Evolutionary conservation across 768 basidiomycete genomes (phyloP), one percentile per base, ranked within the genome.

Genomic region (Phanerochaete sordida): DNA sequence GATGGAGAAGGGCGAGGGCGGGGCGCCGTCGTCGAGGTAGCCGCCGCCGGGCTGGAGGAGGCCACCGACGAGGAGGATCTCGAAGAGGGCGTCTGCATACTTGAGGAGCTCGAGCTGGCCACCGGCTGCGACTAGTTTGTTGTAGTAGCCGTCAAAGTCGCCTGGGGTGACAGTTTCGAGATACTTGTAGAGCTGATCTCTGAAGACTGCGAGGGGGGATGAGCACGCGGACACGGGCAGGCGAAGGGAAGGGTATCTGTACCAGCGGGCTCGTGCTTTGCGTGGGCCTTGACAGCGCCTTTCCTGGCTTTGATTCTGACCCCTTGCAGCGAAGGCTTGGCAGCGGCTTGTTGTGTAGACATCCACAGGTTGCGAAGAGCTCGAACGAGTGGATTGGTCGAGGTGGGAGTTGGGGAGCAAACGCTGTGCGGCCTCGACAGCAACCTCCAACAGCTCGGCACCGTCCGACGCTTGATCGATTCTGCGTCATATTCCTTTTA

Each of bases 11-110:
- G 95, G 92, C 37, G 89, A 94, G 15, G 85, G 79, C 28, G 92
- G 90, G 23, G 90, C 87, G 51, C 86, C 87, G 62, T 94, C 92
- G 59, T 97, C 94, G 75, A 98, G 68, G 76, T 91, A 95, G 68
- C 80, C 85, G 61, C 96, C 96, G 54, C 96, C 96, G 21, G 96
- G 97, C 75, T 98, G 95, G 68, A 99, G 86, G 64, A 99, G 88
- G 44, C 94, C 93, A 51, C 96, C 96, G 70, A 95, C 90, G 69
- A 99, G 84, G 72, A 98, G 83, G 78, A 97, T 85, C 77, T 99
- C 95, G 76, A 97, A 98, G 68, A 98, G 87, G 58, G 89, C 83
- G 68, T 97, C 95, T 76, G 93, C 91, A 87, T 98, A 98, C 79
- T 97, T 97, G 75, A 95, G 86, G 70, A 86, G 89, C 76, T 99